Evolutionary conservation across 257 asterid species (phyloP), one percentile per base, ranked within the genome.

Genomic region (Nemophila menziesii): DNA sequence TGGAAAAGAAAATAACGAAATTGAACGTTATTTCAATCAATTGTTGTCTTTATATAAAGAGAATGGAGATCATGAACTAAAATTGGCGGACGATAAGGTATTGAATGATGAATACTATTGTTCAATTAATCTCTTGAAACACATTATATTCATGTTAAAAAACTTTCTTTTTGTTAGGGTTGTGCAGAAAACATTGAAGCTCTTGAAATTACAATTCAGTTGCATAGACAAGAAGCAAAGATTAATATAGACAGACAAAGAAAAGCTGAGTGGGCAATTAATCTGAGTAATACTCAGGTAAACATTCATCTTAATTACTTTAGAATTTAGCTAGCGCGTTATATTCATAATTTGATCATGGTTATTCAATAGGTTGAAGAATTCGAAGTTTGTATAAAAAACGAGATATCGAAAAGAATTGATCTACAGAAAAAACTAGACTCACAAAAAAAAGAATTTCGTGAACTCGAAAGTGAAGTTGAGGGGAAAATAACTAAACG

Each of bases 251-350:
- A 64, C 56, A 63, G 77, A 61, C 58, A 57, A 16, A 55, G 55
- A 44, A 82, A 68, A 34, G 83, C 92, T 0, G 52, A 63, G 56
- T 57, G 86, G 77, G 79, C 74, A 5, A 66, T 66, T 50, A 55
- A 52, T 20, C 33, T 78, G 17, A 72, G 86, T 47, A 66, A 54
- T 20, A 59, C 43, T 20, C 58, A 64, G 80, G 93, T 82, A 70
- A 68, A 44, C 9, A 18, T 8, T 22, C 7, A 17, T 39, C 26
- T 51, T 23, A 16, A 34, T 29, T 42, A 38, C 6, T 22, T 5
- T 4, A 14, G 1, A 8, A 9, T 24, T 24, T 24, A 4, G 9
- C 33, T 9, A 8, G 8, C 12, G 18, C 20, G 22, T 7, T 24
- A 26, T 20, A 33, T 33, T 42, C 33, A 26, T 9, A 15, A 48